Evolutionary conservation across 768 basidiomycete species (phyloP).

Genomic region (Auriculariales sp.): DNA sequence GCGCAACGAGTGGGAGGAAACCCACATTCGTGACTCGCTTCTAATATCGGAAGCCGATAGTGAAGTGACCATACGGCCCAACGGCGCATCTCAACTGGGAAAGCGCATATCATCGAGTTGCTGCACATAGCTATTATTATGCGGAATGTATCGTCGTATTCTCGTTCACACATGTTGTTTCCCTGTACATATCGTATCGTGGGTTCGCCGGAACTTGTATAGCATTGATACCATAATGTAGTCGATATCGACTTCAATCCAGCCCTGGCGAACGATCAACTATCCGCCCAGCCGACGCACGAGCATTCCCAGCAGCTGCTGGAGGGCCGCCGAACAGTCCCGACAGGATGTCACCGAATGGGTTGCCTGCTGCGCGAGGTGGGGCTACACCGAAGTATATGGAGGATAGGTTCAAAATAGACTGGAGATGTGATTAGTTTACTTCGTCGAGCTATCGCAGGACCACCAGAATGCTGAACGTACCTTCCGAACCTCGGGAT

Average conservation of each 20-base stretch:
- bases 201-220: no score
- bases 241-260: no score
- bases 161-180: no score
- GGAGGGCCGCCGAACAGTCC: constrained; percentile 67
- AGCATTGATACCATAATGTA: no score
- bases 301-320: constrained; percentile 2
- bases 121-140: no score
- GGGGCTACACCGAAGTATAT: constrained; percentile 82
- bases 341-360: constrained; percentile 80
- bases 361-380: constrained; percentile 56
- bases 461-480: constrained; percentile 14
- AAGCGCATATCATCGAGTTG: no score
- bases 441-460: neutral
- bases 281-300: no score
- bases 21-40: neutral
- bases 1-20: constrained; percentile 55
- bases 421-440: constrained; percentile 22
- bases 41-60: neutral
- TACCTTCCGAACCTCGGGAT: constrained; percentile 50
- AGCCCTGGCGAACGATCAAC: no score
- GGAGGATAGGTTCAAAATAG: constrained; percentile 49
- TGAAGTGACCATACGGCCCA: neutral
- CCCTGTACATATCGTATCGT: no score
- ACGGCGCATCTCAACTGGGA: no score
- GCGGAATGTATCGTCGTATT: no score